These are phyloP conservation scores for Aspergillus glaucus DNA, from an alignment of 2,329 filamentous ascomycete species.

Conservation along the genomic window DNA sequence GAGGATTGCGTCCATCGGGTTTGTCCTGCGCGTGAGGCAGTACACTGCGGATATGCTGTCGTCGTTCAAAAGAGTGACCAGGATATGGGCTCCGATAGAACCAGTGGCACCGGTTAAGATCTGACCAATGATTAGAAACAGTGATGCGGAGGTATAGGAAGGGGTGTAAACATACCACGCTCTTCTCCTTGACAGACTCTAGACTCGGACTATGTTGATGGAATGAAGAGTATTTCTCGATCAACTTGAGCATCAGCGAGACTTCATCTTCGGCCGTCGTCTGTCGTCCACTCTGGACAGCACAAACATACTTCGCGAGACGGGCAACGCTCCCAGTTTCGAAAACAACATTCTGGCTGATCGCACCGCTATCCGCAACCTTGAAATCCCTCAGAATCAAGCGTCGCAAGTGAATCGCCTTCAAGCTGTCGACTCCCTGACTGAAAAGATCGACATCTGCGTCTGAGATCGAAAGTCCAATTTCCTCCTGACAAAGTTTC, in stretches of 20 bases:
- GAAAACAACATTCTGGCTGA: slow-evolving; percentile 39
- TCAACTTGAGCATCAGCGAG: slow-evolving; percentile 39
- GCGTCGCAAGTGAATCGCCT: slow-evolving; percentile 41
- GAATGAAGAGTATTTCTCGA: slow-evolving; percentile 43
- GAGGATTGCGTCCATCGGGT: slow-evolving; percentile 17
- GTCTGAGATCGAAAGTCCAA: slow-evolving; percentile 26
- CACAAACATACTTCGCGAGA: slow-evolving; percentile 30
- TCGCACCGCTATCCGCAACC: slow-evolving; percentile 20
- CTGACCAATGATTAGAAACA: slow-evolving; percentile 4
- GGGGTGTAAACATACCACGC: slow-evolving; percentile 15
- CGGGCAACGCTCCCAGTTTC: slow-evolving; percentile 34
- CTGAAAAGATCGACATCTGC: slow-evolving; percentile 39
- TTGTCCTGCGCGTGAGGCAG: slow-evolving; percentile 30
- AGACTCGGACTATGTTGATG: slow-evolving; percentile 16
- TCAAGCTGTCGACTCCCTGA: slow-evolving; percentile 43
- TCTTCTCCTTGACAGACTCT: slow-evolving; percentile 9
- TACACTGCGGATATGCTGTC: slow-evolving; percentile 29
- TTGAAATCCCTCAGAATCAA: slow-evolving; percentile 37
- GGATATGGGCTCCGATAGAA: slow-evolving; percentile 37
- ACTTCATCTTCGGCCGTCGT: slow-evolving; percentile 10
- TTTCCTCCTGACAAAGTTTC: slow-evolving; percentile 25
- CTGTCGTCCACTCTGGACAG: slow-evolving; percentile 20
- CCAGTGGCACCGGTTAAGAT: slow-evolving; percentile 42
- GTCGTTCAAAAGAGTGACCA: slow-evolving; percentile 33
- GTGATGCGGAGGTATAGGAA: too few relatives aligned